Conservation (phyloP, 345 rosid species). For the Murraya paniculata region DNA sequence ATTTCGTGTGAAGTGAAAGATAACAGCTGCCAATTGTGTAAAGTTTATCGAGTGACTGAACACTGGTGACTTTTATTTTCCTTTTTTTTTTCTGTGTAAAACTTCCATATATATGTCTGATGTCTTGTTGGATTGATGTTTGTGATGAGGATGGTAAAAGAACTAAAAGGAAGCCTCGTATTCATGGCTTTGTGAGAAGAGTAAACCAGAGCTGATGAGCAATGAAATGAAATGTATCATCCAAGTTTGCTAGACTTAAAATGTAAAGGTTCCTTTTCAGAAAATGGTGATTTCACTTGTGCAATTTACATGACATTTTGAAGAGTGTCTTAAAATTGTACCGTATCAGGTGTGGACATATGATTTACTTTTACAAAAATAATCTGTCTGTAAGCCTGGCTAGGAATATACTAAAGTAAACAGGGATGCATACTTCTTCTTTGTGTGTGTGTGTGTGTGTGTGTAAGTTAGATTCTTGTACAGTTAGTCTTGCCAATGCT, state of each 20-base stretch:
- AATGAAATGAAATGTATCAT: neutral
- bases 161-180: neutral
- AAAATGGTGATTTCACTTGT: neutral
- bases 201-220: neutral
- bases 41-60: neutral
- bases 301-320: neutral
- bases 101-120: neutral
- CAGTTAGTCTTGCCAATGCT: neutral
- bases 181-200: neutral
- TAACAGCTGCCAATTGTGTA: neutral
- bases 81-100: too few relatives aligned
- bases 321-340: neutral
- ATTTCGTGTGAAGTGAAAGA: neutral
- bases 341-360: neutral
- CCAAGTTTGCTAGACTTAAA: neutral
- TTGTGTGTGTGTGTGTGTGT: too few relatives aligned
- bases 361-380: neutral
- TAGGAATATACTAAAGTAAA: neutral
- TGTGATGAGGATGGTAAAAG: neutral
- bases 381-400: neutral
- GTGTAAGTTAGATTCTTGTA: neutral
- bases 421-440: neutral
- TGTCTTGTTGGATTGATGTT: neutral
- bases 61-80: neutral
- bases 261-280: neutral